Evolutionary conservation across 345 rosid species (phyloP), one percentile per base, ranked within the genome.

Genomic region (Salix suchowensis): DNA sequence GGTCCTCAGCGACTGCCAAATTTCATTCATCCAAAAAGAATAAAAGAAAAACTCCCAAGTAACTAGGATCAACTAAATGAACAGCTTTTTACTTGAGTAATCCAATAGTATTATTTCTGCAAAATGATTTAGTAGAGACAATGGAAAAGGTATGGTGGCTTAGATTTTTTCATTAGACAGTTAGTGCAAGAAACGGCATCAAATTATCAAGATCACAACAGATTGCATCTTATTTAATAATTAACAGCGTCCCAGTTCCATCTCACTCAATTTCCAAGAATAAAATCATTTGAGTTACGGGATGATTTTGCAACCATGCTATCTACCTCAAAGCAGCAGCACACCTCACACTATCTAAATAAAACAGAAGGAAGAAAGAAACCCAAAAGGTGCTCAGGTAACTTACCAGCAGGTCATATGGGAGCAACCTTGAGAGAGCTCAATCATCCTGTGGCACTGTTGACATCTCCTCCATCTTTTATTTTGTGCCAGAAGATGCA

Each of bases 351-450:
- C 12, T 26, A 74, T n/a, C 62, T n/a, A 55, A 55, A 21, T 55
- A 72, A 61, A 37, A n/a, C 6, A 7, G 18, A 60, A 52, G 16
- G 40, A 24, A 4, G 37, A 13, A n/a, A 67, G 18, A 19, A 2
- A 44, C 39, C 5, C 8, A 12, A 15, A 65, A 16, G 10, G 73
- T 8, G 55, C 48, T 4, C 68, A 37, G 10, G 32, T 55, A 70
- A 73, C 90, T 85, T 87, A 96, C 99, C 92, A 80, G 88, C 98
- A 96, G 37, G 98, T 93, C 94, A 96, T 92, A 87, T 92, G 99
- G 82, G 92, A 84, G 86, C 99, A 96, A 78, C 99, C 98, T 69
- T 92, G 98, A 32, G 88, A 77, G 52, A 92, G 99, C 82, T 96
- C 97, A 54, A 92, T 91, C 98, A 96, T 96, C 80, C 90, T 88